Base-by-base conservation (phyloP, 2,329 filamentous ascomycete genomes). In the Colletotrichum sp. region DNA sequence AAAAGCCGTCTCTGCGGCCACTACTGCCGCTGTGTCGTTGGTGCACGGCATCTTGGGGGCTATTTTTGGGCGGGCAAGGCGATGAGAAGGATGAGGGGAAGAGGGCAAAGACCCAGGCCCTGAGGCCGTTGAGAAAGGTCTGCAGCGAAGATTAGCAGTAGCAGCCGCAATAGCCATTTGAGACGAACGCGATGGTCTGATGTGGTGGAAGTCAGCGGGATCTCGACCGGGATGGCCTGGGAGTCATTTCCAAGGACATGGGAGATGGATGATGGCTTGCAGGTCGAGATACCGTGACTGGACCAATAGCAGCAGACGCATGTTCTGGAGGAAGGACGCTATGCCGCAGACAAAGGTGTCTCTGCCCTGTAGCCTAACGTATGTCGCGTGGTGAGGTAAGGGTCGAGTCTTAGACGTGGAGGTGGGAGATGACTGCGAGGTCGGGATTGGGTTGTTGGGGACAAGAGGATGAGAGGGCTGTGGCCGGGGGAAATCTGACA, bases 151-250 rank as follows among this genome's bases (percentile, higher is more conserved):
- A 32, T n/a, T 57, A 44, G 60, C 36, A 57, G 18, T 10, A 36
- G 39, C 18, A 55, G 36, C 18, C 59, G 30, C 59, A 24, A 63
- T 39, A 52, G 65, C 34, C 39, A 30, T 62, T 60, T 60, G 36
- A 6, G 72, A 76, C 69, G 69, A 76, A 76, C 57, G 12, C 63
- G 70, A 76, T 73, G 73, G 64, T 76, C 73, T 76, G 70, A 76
- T 73, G 69, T 28, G 44, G 66, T 28, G 59, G 64, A 28, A 59
- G 59, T 59, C 67, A 59, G 71, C 71, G 8, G 32, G 6, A 60
- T 68, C 24, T 44, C 49, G 39, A 18, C 59, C 34, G 21, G 70
- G 70, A 69, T 69, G n/a, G 60, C 70, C 44, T 49, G 62, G 63
- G n/a, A 60, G 36, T 44, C 36, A 66, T 34, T 64, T 64, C 63